A percentile compares a stretch with the other conserved stretches of the same genome.
Conservation (phyloP, 2,329 filamentous ascomycete species). For the Mycosphaerella sp. region DNA sequence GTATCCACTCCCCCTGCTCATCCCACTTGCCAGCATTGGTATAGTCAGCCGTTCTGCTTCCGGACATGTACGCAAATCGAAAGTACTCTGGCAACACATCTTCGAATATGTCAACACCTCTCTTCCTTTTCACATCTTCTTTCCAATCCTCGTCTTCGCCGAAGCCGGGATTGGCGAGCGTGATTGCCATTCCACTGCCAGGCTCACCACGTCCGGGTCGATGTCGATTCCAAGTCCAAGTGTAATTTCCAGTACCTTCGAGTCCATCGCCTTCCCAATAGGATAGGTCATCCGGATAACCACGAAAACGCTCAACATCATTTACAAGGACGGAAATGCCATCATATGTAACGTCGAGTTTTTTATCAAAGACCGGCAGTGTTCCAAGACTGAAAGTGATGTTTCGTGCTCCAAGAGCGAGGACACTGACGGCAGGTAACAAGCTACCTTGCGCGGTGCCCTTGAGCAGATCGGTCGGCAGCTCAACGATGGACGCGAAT, state of each 20-base stretch:
- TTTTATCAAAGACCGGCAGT: slow-evolving; percentile 33
- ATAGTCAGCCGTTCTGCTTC: slow-evolving; percentile 60
- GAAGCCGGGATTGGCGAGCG: background rate
- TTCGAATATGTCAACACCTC: slow-evolving; percentile 31
- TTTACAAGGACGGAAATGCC: slow-evolving; percentile 77
- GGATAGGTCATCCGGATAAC: slow-evolving; percentile 55
- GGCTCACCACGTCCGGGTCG: slow-evolving; percentile 8
- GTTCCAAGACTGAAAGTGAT: slow-evolving; percentile 58
- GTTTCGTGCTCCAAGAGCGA: slow-evolving; percentile 46
- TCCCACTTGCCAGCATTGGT: slow-evolving; percentile 69
- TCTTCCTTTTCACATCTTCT: background rate
- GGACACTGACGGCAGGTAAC: slow-evolving; percentile 48
- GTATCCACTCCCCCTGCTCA: slow-evolving; percentile 56
- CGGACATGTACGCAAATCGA: slow-evolving; percentile 66
- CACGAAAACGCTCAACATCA: slow-evolving; percentile 74
- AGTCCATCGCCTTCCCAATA: slow-evolving; percentile 35
- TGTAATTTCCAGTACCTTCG: slow-evolving; percentile 22
- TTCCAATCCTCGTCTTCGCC: background rate
- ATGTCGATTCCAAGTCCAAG: slow-evolving; percentile 34
- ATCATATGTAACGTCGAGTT: slow-evolving; percentile 50
- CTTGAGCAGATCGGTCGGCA: slow-evolving; percentile 61
- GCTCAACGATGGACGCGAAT: slow-evolving; percentile 83
- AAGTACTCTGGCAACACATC: slow-evolving; percentile 60
- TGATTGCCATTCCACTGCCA: background rate
- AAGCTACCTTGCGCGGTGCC: slow-evolving; percentile 49